These are phyloP conservation scores for Cyclotella atomus DNA, from an alignment of 108 stramenopile genomes.

Conservation along the genomic window DNA sequence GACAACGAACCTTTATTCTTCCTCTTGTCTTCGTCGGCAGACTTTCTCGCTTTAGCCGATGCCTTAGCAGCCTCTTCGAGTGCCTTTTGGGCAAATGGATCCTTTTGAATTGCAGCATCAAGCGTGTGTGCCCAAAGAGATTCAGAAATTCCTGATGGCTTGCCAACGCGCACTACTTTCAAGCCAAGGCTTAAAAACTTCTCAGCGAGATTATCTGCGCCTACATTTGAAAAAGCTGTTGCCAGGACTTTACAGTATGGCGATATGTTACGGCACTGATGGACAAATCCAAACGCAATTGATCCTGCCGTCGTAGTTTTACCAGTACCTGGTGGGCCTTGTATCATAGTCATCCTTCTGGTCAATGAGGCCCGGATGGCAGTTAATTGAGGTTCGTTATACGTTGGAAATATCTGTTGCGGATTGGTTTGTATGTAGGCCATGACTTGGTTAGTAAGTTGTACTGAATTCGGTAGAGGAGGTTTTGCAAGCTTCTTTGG, in stretches of 20 bases:
- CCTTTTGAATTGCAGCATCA: slow-evolving; percentile 78
- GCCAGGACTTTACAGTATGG: slow-evolving; percentile 82
- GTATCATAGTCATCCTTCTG: slow-evolving; percentile 79
- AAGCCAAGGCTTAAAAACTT: slow-evolving; percentile 66
- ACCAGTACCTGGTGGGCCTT: slow-evolving; percentile 85
- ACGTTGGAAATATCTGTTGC: slow-evolving; percentile 52
- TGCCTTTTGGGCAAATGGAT: slow-evolving; percentile 79
- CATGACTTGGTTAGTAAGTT: slow-evolving; percentile 69
- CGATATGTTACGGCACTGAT: slow-evolving; percentile 74
- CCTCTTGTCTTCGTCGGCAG: slow-evolving; percentile 29
- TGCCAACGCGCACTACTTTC: slow-evolving; percentile 88
- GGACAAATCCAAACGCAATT: slow-evolving; percentile 88
- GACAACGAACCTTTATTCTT: slow-evolving; percentile 41
- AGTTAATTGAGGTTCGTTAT: slow-evolving; percentile 83
- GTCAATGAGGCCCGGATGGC: slow-evolving; percentile 82
- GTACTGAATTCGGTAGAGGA: slow-evolving; percentile 66
- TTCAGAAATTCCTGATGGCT: slow-evolving; percentile 77
- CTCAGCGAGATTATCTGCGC: slow-evolving; percentile 88
- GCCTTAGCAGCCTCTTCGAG: slow-evolving; percentile 63
- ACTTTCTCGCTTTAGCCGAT: slow-evolving; percentile 59
- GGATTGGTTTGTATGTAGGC: slow-evolving; percentile 69
- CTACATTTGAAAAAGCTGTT: slow-evolving; percentile 87
- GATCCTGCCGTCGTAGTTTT: slow-evolving; percentile 80
- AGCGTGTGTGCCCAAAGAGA: slow-evolving; percentile 75
- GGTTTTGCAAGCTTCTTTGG: slow-evolving; percentile 68